A percentile compares a stretch with the other conserved stretches of the same genome.
phyloP scores from a whole-genome alignment of 768 basidiomycete genomes.

The Suillus luteus region DNA sequence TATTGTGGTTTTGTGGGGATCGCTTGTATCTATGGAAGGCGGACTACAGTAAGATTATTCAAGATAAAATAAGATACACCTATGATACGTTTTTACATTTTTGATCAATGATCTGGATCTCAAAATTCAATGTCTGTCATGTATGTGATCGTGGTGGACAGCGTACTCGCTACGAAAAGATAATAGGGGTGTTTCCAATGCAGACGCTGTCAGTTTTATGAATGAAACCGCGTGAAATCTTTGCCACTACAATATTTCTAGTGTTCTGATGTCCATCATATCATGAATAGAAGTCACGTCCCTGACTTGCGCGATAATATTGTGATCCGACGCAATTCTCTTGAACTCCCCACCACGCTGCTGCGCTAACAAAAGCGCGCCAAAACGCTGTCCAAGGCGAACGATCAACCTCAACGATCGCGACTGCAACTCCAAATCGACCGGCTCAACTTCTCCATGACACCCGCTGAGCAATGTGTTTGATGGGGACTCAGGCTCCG shows the following conservation, averaged over 20 bases:
- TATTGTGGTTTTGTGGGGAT: slow-evolving; percentile 7
- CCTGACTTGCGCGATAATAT: background rate
- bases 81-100: background rate
- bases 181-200: background rate
- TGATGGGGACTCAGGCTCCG: background rate
- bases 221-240: background rate
- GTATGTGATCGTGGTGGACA: background rate
- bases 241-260: background rate
- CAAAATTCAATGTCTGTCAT: background rate
- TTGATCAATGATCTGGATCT: background rate
- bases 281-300: background rate
- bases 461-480: background rate
- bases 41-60: slow-evolving; percentile 11
- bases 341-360: background rate
- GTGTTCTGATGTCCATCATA: background rate
- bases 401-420: background rate
- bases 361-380: background rate
- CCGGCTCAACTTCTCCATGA: background rate
- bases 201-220: background rate
- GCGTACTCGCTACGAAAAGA: background rate
- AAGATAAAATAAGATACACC: background rate
- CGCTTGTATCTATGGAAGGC: slow-evolving; percentile 1
- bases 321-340: background rate
- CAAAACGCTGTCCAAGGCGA: background rate
- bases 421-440: background rate